Conservation (phyloP, 1,284 basidiomycete genomes). For the Marasmius sp. region DNA sequence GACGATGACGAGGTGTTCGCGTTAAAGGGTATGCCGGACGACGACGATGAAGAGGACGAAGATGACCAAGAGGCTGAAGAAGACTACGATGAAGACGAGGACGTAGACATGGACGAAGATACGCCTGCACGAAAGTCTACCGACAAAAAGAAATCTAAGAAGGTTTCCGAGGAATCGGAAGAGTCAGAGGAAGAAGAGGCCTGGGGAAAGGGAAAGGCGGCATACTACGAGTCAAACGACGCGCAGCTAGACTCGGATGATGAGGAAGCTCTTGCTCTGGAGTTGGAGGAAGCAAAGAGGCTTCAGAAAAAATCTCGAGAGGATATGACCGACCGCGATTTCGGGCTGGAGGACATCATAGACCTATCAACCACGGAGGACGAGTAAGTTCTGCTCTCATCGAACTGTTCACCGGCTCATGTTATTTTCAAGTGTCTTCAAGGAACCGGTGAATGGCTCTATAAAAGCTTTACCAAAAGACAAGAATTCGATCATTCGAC, state of each 20-base stretch:
- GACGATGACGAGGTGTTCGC: slow-evolving; percentile 79
- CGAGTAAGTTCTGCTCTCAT: slow-evolving; percentile 39
- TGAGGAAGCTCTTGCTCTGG: slow-evolving; percentile 83
- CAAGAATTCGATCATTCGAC: slow-evolving; percentile 63
- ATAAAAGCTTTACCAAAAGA: slow-evolving; percentile 48
- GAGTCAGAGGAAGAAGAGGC: slow-evolving; percentile 65
- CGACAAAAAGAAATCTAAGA: slow-evolving; percentile 34
- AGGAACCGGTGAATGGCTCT: slow-evolving; percentile 31
- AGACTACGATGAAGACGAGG: slow-evolving; percentile 41
- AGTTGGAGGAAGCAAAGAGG: slow-evolving; percentile 84
- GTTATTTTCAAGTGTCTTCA: slow-evolving; percentile 26
- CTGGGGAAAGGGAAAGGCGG: slow-evolving; percentile 78
- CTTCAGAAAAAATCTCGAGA: slow-evolving; percentile 79
- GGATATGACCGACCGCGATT: slow-evolving; percentile 77
- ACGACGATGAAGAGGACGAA: slow-evolving; percentile 50
- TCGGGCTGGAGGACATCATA: slow-evolving; percentile 74
- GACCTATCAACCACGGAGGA: slow-evolving; percentile 37
- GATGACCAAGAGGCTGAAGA: slow-evolving; percentile 42
- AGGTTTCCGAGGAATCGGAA: slow-evolving; percentile 41
- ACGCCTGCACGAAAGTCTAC: slow-evolving; percentile 8
- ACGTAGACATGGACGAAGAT: slow-evolving; percentile 29
- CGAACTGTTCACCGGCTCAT: background rate
- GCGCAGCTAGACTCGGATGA: slow-evolving; percentile 79
- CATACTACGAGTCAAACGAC: slow-evolving; percentile 86
- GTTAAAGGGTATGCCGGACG: slow-evolving; percentile 50